These are phyloP conservation scores for Schizosaccharomyces osmophilus DNA, from an alignment of 805 yeast genomes.

Conservation along the genomic window DNA sequence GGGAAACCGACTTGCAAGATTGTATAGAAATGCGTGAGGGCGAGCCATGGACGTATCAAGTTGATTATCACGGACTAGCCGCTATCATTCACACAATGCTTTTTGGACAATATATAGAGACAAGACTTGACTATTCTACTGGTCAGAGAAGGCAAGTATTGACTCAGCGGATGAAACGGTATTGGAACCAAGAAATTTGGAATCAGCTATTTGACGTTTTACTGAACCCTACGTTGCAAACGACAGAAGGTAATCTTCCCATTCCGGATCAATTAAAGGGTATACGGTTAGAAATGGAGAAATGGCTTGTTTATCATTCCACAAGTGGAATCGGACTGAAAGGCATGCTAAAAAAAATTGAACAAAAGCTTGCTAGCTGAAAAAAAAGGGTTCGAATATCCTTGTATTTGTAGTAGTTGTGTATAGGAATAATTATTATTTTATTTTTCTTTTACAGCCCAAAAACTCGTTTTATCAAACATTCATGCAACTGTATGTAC, in stretches of 20 bases:
- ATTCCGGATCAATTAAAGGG: conserved; percentile 16
- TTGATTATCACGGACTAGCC: conserved; percentile 68
- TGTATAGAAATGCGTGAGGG: conserved; percentile 43
- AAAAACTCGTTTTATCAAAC: too few relatives aligned
- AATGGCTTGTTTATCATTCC: conserved; percentile 17
- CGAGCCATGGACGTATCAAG: conserved; percentile 49
- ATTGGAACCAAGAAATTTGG: conserved; percentile 63
- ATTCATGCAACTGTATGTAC: too few relatives aligned
- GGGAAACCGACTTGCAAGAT: conserved; percentile 42
- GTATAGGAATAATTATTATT: too few relatives aligned
- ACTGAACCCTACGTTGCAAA: conserved; percentile 28
- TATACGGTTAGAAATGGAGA: conserved; percentile 19
- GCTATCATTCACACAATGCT: conserved; percentile 45
- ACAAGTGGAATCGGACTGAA: conserved; percentile 10
- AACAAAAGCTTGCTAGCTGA: neutral
- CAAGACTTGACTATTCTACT: conserved; percentile 10
- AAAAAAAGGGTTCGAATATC: too few relatives aligned
- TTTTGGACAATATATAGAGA: conserved; percentile 40
- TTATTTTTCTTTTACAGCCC: too few relatives aligned
- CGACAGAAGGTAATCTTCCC: conserved; percentile 16
- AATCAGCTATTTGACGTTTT: conserved; percentile 33
- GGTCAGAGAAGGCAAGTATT: conserved; percentile 15
- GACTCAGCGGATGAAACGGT: conserved; percentile 30
- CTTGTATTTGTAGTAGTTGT: too few relatives aligned
- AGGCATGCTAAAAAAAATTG: conserved; percentile 7